These are phyloP conservation scores for Firmiana major DNA, from an alignment of 345 rosid genomes.

Conservation along the genomic window DNA sequence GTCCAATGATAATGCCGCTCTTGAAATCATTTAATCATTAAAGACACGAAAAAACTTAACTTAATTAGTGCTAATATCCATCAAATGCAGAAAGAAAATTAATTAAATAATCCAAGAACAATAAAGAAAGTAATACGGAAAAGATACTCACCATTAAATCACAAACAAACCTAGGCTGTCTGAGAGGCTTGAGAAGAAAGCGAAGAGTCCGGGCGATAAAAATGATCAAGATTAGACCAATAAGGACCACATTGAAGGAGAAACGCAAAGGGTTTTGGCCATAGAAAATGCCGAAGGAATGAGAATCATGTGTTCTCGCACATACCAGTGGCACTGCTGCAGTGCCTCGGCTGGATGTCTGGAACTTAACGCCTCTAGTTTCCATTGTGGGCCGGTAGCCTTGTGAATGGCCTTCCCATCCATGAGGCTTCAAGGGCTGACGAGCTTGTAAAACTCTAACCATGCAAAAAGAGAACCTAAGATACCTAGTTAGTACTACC, in stretches of 20 bases:
- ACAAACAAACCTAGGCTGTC: slow-evolving; percentile 64
- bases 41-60: not conserved
- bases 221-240: slow-evolving; percentile 41
- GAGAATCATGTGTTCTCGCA: slow-evolving; percentile 9
- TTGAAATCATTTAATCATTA: slow-evolving; percentile 17
- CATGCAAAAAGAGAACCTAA: slow-evolving; percentile 1
- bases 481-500: not conserved
- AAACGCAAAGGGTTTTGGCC: slow-evolving; percentile 41
- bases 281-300: slow-evolving; percentile 37
- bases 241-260: slow-evolving; percentile 32
- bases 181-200: slow-evolving; percentile 62
- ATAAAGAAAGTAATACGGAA: not conserved
- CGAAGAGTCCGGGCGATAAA: slow-evolving; percentile 31
- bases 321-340: slow-evolving; percentile 25
- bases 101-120: not conserved
- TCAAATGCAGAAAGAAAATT: not conserved
- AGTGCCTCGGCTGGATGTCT: not conserved
- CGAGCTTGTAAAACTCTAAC: slow-evolving; percentile 12
- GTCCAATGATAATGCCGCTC: slow-evolving; percentile 83
- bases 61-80: not conserved
- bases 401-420: not conserved
- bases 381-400: not conserved
- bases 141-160: slow-evolving; percentile 59
- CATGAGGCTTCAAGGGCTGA: not conserved
- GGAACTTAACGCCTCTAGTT: not conserved